Base-by-base conservation (phyloP, 768 basidiomycete genomes). In the Kwoniella sp. region DNA sequence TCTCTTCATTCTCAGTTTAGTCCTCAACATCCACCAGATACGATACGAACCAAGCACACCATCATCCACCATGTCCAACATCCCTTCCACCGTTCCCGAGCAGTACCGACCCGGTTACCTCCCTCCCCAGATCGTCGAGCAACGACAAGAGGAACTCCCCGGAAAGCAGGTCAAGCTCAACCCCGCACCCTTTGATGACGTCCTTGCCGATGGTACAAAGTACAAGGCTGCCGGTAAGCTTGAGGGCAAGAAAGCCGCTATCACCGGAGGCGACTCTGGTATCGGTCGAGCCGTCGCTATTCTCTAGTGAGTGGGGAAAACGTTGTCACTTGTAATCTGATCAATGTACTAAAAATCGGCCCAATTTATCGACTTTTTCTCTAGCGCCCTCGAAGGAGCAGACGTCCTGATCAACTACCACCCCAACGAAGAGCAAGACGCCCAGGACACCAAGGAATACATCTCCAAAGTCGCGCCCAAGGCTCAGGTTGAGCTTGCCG, bases 251-350 rank as follows among this genome's bases (percentile, higher is more conserved):
- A 83, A 78, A 28, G 83, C 83, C 2, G 70, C 85, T 58, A 78
- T 86, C 38, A 85, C 84, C 0, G 85, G 85, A 20, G 83, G 81
- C 11, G 85, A 86, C 69, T 83, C 82, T 48, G 84, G 85, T 12
- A 85, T 85, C 53, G 84, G 85, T 8, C 70, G 84, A n/a, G 73
- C 82, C 11, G 74, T 81, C 22, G 82, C 82, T 5, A 73, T 84
- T 54, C 76, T 84, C 20, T 74, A 61, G 75, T 75, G 41, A 69
- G 75, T 72, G 29, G 15, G 15, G 2, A 20, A 8, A 9, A 15
- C 11, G 13, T 37, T 13, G 34, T 37, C 41, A 8, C 8, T 45
- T 3, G 4, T 17, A 20, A 45, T 9, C 5, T 45, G n/a, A n/a
- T n/a, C n/a, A n/a, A n/a, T n/a, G n/a, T n/a, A n/a, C 26, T 23